Evolutionary conservation across 2,329 filamentous ascomycete species (phyloP).

Genomic region (Pseudocercospora macadamiae): DNA sequence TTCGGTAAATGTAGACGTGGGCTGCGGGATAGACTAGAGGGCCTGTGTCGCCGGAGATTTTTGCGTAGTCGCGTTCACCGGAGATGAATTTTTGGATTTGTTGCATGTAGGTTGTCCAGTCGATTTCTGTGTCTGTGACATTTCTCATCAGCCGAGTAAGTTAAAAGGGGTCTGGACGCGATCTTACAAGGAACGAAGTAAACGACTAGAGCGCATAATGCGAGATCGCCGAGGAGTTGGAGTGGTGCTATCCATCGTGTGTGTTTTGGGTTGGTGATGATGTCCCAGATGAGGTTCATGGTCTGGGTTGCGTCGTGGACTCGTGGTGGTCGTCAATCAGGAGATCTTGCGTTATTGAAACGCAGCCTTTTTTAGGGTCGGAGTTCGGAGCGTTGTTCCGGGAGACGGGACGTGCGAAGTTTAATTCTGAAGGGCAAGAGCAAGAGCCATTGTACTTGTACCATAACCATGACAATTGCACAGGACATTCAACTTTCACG

Average conservation of each 20-base stretch:
- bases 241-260: constrained; percentile 66
- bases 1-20: constrained; percentile 87
- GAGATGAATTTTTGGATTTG: constrained; percentile 78
- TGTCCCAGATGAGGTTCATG: constrained; percentile 44
- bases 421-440: neutral
- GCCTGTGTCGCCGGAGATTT: constrained; percentile 84
- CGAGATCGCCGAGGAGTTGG: constrained; percentile 70
- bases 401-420: neutral
- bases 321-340: neutral
- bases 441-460: too few species aligned
- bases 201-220: constrained; percentile 74
- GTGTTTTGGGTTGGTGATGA: constrained; percentile 59
- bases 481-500: too few species aligned
- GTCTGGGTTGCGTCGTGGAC: neutral
- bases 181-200: constrained; percentile 79
- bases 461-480: too few species aligned
- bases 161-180: neutral
- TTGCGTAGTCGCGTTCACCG: constrained; percentile 86
- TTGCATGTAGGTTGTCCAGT: constrained; percentile 97
- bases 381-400: neutral
- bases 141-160: neutral
- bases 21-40: constrained; percentile 93
- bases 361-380: neutral
- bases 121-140: constrained; percentile 85
- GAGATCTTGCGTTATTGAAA: constrained; percentile 6